A percentile compares a stretch with the other conserved stretches of the same genome.
phyloP scores from a whole-genome alignment of 1,284 basidiomycete genomes.

The Ceratobasidium sp. region DNA sequence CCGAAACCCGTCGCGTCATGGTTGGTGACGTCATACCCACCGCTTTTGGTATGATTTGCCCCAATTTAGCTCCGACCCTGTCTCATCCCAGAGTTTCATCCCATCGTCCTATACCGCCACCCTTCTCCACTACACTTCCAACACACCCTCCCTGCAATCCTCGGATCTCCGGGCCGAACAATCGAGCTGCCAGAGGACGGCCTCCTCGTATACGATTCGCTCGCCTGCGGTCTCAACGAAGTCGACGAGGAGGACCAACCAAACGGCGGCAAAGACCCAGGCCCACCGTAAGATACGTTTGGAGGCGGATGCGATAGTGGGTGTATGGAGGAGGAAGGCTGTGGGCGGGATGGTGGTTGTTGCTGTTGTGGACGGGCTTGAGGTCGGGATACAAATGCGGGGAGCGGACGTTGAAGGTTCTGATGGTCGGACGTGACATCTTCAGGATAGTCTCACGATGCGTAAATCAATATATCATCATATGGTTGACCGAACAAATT shows the following conservation, averaged over 20 bases:
- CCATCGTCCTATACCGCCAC: slow-evolving; percentile 62
- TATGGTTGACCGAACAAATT: slow-evolving; percentile 71
- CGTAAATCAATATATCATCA: slow-evolving; percentile 69
- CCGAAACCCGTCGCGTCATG: too few species aligned
- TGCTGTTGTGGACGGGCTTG: slow-evolving; percentile 30
- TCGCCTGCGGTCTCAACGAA: slow-evolving; percentile 38
- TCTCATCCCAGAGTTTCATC: too few species aligned
- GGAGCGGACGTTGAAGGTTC: slow-evolving; percentile 62
- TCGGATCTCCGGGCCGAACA: slow-evolving; percentile 73
- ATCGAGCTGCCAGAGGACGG: slow-evolving; percentile 64
- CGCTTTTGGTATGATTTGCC: too few species aligned
- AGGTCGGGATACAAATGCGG: slow-evolving; percentile 53
- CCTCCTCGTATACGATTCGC: slow-evolving; percentile 21
- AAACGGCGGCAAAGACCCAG: slow-evolving; percentile 48
- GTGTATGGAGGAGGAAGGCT: slow-evolving; percentile 48
- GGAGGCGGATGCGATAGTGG: slow-evolving; percentile 25
- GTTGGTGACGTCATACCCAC: too few species aligned
- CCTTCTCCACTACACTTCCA: slow-evolving; percentile 75
- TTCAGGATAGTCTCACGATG: slow-evolving; percentile 61
- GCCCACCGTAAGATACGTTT: slow-evolving; percentile 7
- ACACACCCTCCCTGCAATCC: slow-evolving; percentile 75
- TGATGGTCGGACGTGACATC: slow-evolving; percentile 50
- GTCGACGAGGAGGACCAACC: slow-evolving; percentile 49
- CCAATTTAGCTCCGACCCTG: too few species aligned
- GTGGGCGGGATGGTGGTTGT: slow-evolving; percentile 44